Evolutionary conservation across 176 grass and related monocot species (phyloP), one percentile per base, ranked within the genome.

Genomic region (Dactylis glomerata): DNA sequence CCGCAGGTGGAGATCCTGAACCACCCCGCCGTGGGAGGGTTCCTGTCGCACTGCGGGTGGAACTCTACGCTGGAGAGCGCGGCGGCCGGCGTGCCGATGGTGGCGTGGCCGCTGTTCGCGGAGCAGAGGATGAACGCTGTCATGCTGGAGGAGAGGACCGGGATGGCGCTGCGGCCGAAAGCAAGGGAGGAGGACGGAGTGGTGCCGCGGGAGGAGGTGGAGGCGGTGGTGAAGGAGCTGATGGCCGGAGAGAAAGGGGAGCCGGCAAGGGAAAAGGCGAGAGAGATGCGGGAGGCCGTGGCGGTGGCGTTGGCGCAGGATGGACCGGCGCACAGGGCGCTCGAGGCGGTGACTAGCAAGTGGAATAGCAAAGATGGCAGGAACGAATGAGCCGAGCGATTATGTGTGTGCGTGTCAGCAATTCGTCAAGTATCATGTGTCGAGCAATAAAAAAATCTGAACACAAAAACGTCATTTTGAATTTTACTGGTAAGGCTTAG

Each of bases 21-120:
- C 52, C 52, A 55, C 52, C 75, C 89, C 84, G 12, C 75, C 57
- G 15, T 57, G 88, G 44, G 94, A 93, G 83, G 75, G 76, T 51
- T 51, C 49, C 24, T 94, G 9, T 89, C 89, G 1, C 94, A 94
- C 63, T 90, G 94, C 70, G 94, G 90, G 19, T 94, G 94, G 92
- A 97, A 97, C 83, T 97, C 92, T 4, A 87, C 83, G 41, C 59
- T 92, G 13, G 94, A 97, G 85, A 83, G 83, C 17, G 15, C 55
- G 55, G 10, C 5, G 9, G 37, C 56, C 20, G 90, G 87, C 7
- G 82, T 95, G 78, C 85, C 90, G 12, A 84, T 81, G 73, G 11
- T 92, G n/a, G 51, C 68, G 3, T 95, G 87, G 82, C 90, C 93
- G 3, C 72, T 95, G 8, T 90, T 44, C 30, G 82, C 87, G 19